Percentiles rank a stretch among this genome's conserved stretches.
These are phyloP conservation scores for Pseudognaphalium luteoalbum DNA, from an alignment of 129 eudicot species.

Conservation along the genomic window DNA sequence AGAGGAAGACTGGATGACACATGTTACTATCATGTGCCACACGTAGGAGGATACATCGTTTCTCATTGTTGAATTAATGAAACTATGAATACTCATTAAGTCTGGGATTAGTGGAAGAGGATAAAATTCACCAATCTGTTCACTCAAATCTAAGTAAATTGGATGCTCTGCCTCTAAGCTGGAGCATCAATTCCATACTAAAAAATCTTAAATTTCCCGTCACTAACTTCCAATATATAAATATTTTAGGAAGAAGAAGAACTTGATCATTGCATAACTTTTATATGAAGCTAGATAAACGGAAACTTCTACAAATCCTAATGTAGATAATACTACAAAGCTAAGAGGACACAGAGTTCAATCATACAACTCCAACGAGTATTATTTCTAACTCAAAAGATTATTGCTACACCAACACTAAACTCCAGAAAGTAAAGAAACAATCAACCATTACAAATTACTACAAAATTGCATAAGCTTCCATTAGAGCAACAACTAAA, in stretches of 20 bases:
- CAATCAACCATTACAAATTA: not conserved
- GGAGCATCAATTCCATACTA: not conserved
- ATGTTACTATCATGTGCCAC: too few species aligned
- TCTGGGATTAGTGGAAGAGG: not conserved
- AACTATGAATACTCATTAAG: not conserved
- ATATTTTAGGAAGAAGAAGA: not conserved
- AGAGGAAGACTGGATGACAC: too few species aligned
- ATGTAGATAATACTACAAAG: not conserved
- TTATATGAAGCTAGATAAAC: not conserved
- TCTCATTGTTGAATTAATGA: not conserved
- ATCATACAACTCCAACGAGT: not conserved
- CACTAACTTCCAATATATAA: not conserved
- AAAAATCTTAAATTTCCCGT: slow-evolving; percentile 18
- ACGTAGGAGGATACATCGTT: too few species aligned
- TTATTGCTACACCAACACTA: not conserved
- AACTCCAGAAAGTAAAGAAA: not conserved
- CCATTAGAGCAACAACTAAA: not conserved
- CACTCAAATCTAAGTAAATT: not conserved
- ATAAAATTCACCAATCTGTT: not conserved
- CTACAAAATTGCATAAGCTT: not conserved
- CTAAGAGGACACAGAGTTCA: not conserved
- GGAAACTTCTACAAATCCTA: not conserved
- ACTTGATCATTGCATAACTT: not conserved
- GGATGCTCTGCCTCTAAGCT: too few species aligned
- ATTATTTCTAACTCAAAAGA: not conserved